phyloP scores from a whole-genome alignment of 202 grass and related monocot species.

The Panicum virgatum region DNA sequence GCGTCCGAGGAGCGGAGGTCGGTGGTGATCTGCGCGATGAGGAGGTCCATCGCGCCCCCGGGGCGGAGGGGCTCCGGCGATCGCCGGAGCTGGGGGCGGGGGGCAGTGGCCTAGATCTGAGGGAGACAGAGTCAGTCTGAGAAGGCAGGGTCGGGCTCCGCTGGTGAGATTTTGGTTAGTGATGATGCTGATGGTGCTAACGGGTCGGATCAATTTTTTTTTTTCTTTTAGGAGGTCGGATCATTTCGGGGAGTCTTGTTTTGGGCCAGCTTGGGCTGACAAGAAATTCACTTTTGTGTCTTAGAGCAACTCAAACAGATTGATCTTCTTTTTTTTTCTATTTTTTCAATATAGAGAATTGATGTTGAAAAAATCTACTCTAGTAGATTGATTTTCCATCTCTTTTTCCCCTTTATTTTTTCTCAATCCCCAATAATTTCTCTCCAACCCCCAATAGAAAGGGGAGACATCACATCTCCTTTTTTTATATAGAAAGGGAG shows the following conservation, averaged over 20 bases:
- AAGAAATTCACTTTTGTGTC: not conserved
- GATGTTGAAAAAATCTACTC: too few relatives aligned
- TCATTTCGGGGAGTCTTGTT: not conserved
- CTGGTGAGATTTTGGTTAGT: not conserved
- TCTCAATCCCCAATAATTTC: too few relatives aligned
- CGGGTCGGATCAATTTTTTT: constrained; percentile 29
- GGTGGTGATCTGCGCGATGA: constrained; percentile 85
- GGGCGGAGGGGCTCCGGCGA: constrained; percentile 43
- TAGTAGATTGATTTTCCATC: too few relatives aligned
- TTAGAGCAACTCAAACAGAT: too few relatives aligned
- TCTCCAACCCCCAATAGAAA: too few relatives aligned
- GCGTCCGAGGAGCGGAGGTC: constrained; percentile 89
- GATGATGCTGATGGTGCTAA: not conserved
- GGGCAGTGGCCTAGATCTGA: constrained; percentile 53
- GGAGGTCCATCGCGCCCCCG: constrained; percentile 71
- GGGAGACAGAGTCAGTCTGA: constrained; percentile 36
- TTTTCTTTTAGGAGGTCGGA: too few relatives aligned
- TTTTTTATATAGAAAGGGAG: too few relatives aligned
- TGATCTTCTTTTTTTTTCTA: too few relatives aligned
- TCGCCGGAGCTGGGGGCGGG: constrained; percentile 53
- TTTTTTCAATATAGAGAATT: too few relatives aligned
- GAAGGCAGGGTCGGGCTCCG: not conserved
- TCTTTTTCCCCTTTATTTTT: too few relatives aligned
- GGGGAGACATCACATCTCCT: too few relatives aligned
- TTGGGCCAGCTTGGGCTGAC: not conserved